phyloP scores from a whole-genome alignment of 768 basidiomycete genomes.

The Naganishia kalamii region DNA sequence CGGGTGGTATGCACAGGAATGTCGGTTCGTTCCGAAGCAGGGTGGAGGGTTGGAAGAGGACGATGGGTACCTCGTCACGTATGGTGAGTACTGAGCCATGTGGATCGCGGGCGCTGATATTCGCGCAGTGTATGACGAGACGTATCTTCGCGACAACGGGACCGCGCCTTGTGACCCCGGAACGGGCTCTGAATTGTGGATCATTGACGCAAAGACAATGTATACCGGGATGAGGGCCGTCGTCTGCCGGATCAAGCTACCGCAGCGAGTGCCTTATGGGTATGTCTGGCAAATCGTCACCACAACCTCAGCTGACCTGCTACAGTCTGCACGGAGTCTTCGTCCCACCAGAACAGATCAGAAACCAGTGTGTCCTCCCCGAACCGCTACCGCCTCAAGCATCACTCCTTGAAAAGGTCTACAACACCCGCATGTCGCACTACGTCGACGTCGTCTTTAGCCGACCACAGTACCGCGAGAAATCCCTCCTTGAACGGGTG shows the following conservation, averaged over 20 bases:
- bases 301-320: not conserved
- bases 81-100: slow-evolving; percentile 45
- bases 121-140: slow-evolving; percentile 46
- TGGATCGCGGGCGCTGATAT: too few species aligned
- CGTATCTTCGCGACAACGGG: slow-evolving; percentile 35
- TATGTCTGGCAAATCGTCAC: not conserved
- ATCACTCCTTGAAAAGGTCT: slow-evolving; percentile 35
- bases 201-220: slow-evolving; percentile 47
- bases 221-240: slow-evolving; percentile 36
- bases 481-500: slow-evolving; percentile 25
- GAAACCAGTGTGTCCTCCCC: slow-evolving; percentile 26
- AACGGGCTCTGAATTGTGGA: slow-evolving; percentile 48
- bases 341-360: slow-evolving; percentile 27
- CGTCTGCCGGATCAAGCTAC: slow-evolving; percentile 41
- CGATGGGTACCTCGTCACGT: slow-evolving; percentile 47
- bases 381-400: slow-evolving; percentile 29
- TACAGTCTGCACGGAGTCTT: slow-evolving; percentile 39
- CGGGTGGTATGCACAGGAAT: slow-evolving; percentile 46
- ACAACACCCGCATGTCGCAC: slow-evolving; percentile 32
- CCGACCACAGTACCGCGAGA: slow-evolving; percentile 30
- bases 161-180: slow-evolving; percentile 31
- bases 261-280: slow-evolving; percentile 45
- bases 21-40: slow-evolving; percentile 43
- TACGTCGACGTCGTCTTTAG: slow-evolving; percentile 37
- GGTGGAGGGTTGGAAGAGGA: slow-evolving; percentile 36